Evolutionary conservation across 768 basidiomycete genomes (phyloP).

Genomic region (Agrocybe praecox): DNA sequence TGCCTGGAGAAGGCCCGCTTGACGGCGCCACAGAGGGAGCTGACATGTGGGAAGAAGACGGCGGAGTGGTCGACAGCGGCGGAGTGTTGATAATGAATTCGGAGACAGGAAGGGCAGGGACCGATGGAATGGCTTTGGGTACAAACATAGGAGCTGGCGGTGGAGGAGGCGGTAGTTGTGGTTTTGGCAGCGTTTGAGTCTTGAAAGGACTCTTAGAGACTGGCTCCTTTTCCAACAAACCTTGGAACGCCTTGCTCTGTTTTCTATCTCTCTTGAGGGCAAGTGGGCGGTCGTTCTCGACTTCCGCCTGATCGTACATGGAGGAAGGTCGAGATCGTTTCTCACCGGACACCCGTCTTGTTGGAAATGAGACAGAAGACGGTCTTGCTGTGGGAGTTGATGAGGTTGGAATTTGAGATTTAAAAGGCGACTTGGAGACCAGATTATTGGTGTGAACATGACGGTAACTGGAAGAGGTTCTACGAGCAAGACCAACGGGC

Average conservation of each 20-base stretch:
- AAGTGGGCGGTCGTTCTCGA: slow-evolving; percentile 71
- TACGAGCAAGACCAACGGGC: slow-evolving; percentile 54
- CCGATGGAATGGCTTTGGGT: neutral
- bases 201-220: slow-evolving; percentile 86
- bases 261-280: slow-evolving; percentile 71
- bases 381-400: slow-evolving; percentile 39
- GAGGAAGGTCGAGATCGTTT: slow-evolving; percentile 76
- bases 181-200: slow-evolving; percentile 17
- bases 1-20: slow-evolving; percentile 51
- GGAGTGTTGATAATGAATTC: slow-evolving; percentile 3
- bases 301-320: slow-evolving; percentile 68
- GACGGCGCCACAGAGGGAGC: slow-evolving; percentile 17
- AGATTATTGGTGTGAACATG: slow-evolving; percentile 78
- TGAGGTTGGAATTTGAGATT: slow-evolving; percentile 60
- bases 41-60: slow-evolving; percentile 21
- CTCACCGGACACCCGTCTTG: slow-evolving; percentile 70
- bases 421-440: slow-evolving; percentile 87
- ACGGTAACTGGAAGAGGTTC: slow-evolving; percentile 77
- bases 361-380: slow-evolving; percentile 35
- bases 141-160: slow-evolving; percentile 9
- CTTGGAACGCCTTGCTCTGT: slow-evolving; percentile 75
- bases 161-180: slow-evolving; percentile 28
- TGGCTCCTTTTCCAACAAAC: slow-evolving; percentile 72
- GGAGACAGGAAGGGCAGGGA: neutral
- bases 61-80: slow-evolving; percentile 19